Base-by-base conservation (phyloP, 2,329 filamentous ascomycete genomes). In the Cryphonectria carpinicola region DNA sequence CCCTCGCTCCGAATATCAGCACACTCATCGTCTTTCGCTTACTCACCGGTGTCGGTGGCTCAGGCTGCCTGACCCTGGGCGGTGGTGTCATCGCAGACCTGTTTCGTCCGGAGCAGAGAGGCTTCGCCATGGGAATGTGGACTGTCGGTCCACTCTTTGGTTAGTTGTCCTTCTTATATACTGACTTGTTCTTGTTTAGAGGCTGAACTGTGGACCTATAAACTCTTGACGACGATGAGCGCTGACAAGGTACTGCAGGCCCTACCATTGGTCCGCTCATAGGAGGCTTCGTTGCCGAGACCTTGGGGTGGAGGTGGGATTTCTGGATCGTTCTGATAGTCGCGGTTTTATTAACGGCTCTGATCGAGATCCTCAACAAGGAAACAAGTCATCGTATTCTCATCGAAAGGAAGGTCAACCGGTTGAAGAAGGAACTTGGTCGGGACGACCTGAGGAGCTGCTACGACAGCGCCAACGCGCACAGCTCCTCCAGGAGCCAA, bases 21-120 rank as follows among this genome's bases (percentile, higher is more conserved):
- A 79, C 85, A 54, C 83, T 92, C 62, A 85, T 91, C 41, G 83
- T 85, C 1, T 92, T 89, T 75, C 84, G 87, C 17, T 88, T 89
- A 75, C 78, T 89, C 61, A 85, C 86, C 4, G 90, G 90, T 0
- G 78, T 91, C 3, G 86, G 88, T 5, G 89, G 88, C 1, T 85
- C 84, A 1, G 86, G 84, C 1, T 84, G 83, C 56, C 79, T 88
- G 74, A 85, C 89, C 64, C 78, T 89, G 28, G 87, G 85, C 35
- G 86, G 85, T 1, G 87, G 84, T 10, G 82, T 88, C 49, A 87
- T 88, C 68, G 82, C 84, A 6, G 88, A 90, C 74, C 75, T 88
- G n/a, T 84, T 87, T 74, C 81, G 81, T 19, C 76, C 84, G 43
- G 80, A 83, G 71, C 76, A 84, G 75, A 80, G 85, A 69, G 82